phyloP scores from a whole-genome alignment of 495 filamentous ascomycete species.

The Penicillium mononematosum region DNA sequence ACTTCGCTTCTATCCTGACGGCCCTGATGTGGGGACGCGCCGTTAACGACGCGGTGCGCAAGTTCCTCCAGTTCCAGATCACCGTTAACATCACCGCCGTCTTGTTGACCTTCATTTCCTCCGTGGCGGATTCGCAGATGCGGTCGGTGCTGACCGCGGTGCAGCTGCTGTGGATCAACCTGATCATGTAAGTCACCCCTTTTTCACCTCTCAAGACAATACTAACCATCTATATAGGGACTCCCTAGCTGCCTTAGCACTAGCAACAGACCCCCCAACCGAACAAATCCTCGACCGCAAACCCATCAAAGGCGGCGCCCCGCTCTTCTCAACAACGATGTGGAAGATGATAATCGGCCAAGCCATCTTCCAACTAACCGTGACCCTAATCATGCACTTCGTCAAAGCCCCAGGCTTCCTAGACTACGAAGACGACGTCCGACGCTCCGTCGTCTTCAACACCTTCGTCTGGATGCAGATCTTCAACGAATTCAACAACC shows the following conservation, averaged over 20 bases:
- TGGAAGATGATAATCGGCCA: slow-evolving; percentile 97
- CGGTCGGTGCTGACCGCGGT: slow-evolving; percentile 69
- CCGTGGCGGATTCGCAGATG: slow-evolving; percentile 59
- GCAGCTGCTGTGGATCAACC: slow-evolving; percentile 86
- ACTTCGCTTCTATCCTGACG: slow-evolving; percentile 86
- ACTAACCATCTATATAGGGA: slow-evolving; percentile 45
- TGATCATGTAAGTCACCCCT: slow-evolving; percentile 58
- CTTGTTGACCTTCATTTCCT: slow-evolving; percentile 77
- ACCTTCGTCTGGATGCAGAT: slow-evolving; percentile 95
- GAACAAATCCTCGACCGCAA: slow-evolving; percentile 66
- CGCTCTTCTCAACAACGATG: slow-evolving; percentile 77
- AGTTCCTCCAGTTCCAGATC: slow-evolving; percentile 90
- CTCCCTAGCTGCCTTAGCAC: slow-evolving; percentile 81
- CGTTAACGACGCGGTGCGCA: slow-evolving; percentile 86
- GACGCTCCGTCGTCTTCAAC: slow-evolving; percentile 70
- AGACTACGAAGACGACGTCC: slow-evolving; percentile 35
- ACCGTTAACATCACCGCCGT: slow-evolving; percentile 91
- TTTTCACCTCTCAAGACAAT: too few relatives aligned
- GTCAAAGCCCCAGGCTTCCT: slow-evolving; percentile 60
- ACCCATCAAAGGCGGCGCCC: slow-evolving; percentile 66
- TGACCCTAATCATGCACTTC: slow-evolving; percentile 76
- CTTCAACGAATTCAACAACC: slow-evolving; percentile 78
- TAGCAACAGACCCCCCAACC: slow-evolving; percentile 80
- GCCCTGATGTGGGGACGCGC: slow-evolving; percentile 85
- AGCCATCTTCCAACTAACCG: slow-evolving; percentile 75